A percentile compares a stretch with the other conserved stretches of the same genome.
These are phyloP conservation scores for Hymenoscyphus fructigenus DNA, from an alignment of 2,329 filamentous ascomycete species.

Conservation along the genomic window DNA sequence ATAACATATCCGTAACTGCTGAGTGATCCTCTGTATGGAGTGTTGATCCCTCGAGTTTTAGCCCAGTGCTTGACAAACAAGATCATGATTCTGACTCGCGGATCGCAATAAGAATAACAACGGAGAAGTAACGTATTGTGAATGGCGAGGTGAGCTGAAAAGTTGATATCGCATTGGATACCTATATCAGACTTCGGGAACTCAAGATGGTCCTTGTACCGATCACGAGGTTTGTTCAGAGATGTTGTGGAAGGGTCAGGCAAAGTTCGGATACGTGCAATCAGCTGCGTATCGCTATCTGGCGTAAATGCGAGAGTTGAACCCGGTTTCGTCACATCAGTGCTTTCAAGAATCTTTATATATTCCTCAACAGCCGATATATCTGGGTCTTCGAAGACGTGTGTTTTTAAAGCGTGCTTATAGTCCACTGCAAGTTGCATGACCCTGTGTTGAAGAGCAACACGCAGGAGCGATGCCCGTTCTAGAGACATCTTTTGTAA, in stretches of 20 bases:
- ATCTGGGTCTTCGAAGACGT: slow-evolving; percentile 44
- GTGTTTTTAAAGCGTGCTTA: slow-evolving; percentile 51
- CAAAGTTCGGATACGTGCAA: slow-evolving; percentile 32
- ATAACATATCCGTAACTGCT: slow-evolving; percentile 90
- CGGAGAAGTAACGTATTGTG: slow-evolving; percentile 81
- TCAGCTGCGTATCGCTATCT: slow-evolving; percentile 19
- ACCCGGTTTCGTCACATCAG: slow-evolving; percentile 35
- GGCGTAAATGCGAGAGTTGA: slow-evolving; percentile 7
- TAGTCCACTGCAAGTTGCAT: slow-evolving; percentile 57
- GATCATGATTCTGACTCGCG: slow-evolving; percentile 73
- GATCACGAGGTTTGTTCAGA: slow-evolving; percentile 51
- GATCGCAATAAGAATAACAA: slow-evolving; percentile 79
- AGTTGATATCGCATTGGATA: slow-evolving; percentile 92
- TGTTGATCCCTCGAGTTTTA: slow-evolving; percentile 81
- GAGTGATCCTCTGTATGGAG: slow-evolving; percentile 79
- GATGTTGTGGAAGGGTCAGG: slow-evolving; percentile 44
- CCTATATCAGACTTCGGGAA: slow-evolving; percentile 75
- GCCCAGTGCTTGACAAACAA: slow-evolving; percentile 92
- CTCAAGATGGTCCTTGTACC: slow-evolving; percentile 63
- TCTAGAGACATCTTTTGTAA: slow-evolving; percentile 33
- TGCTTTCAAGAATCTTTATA: slow-evolving; percentile 47
- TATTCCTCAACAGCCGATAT: slow-evolving; percentile 47
- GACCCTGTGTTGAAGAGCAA: slow-evolving; percentile 46
- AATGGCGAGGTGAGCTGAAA: slow-evolving; percentile 77
- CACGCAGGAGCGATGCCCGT: slow-evolving; percentile 40